Conservation (phyloP, 768 basidiomycete species). For the Fibroporia radiculosa region DNA sequence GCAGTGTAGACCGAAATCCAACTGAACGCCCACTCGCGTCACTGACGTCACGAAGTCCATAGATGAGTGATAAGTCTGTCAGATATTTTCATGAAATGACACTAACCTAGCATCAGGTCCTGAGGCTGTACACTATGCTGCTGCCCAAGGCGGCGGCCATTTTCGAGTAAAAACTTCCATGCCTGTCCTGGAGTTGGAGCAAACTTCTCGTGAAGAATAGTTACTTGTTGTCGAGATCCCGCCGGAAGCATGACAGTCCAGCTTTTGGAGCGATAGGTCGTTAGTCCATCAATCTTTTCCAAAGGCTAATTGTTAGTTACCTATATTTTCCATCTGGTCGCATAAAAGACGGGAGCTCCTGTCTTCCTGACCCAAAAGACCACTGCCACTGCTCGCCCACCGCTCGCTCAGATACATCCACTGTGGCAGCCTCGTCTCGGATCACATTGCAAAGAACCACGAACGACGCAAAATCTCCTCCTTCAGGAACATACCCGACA, state of each 20-base stretch:
- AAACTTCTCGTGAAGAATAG: constrained; percentile 27
- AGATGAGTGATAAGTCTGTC: not conserved
- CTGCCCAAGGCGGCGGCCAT: constrained; percentile 25
- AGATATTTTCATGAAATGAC: not conserved
- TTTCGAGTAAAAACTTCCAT: constrained; percentile 30
- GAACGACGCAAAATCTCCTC: constrained; percentile 30
- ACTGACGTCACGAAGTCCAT: constrained; percentile 20
- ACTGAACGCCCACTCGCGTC: constrained; percentile 32
- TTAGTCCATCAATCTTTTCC: not conserved
- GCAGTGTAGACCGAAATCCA: constrained; percentile 29
- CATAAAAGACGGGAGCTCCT: constrained; percentile 28
- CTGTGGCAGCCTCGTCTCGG: constrained; percentile 19
- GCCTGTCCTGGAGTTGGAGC: constrained; percentile 25
- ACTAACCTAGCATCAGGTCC: constrained; percentile 35
- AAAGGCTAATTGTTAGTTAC: constrained; percentile 16
- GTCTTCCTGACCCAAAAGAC: constrained; percentile 23
- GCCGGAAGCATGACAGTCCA: constrained; percentile 38
- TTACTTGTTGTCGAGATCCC: constrained; percentile 30
- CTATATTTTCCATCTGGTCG: constrained; percentile 27
- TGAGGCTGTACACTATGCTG: constrained; percentile 30
- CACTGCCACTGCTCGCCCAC: constrained; percentile 31
- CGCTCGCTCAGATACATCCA: constrained; percentile 18
- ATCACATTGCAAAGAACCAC: constrained; percentile 32
- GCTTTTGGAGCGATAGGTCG: constrained; percentile 19
- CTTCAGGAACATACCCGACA: constrained; percentile 33